A percentile compares a stretch with the other conserved stretches of the same genome.
Evolutionary conservation across 441 rosid genomes (phyloP).

Genomic region (Lepidium campestre): DNA sequence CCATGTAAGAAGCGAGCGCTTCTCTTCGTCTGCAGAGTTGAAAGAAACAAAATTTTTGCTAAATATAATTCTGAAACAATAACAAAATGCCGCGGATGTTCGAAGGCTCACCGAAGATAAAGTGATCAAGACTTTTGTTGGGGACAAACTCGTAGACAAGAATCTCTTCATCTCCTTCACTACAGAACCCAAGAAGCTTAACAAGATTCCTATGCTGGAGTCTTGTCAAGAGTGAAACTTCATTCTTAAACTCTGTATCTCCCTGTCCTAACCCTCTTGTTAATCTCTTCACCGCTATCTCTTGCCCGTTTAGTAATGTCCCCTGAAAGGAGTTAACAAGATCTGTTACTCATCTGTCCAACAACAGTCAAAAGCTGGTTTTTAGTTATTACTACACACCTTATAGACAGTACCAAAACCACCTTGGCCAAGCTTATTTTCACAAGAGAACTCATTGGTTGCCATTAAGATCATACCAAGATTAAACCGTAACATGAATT

Average conservation of each 20-base stretch:
- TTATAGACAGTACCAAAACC: not conserved
- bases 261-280: constrained; percentile 33
- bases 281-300: constrained; percentile 45
- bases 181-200: constrained; percentile 41
- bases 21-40: constrained; percentile 1
- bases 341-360: not conserved
- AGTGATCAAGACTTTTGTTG: constrained; percentile 39
- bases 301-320: constrained; percentile 29
- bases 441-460: not conserved
- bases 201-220: constrained; percentile 52
- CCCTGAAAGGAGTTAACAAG: constrained; percentile 26
- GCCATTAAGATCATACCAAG: not conserved
- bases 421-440: constrained; percentile 9
- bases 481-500: not conserved
- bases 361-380: not conserved
- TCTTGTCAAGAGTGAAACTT: constrained; percentile 37
- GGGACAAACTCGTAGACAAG: constrained; percentile 41
- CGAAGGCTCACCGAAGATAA: constrained; percentile 33
- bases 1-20: constrained; percentile 19
- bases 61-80: not conserved
- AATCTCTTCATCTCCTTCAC: constrained; percentile 37
- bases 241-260: constrained; percentile 41
- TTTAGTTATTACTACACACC: not conserved
- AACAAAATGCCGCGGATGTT: not conserved
- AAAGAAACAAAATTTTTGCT: not conserved